Base-by-base conservation (phyloP, 1,284 basidiomycete genomes). In the Sanghuangporus baumii region DNA sequence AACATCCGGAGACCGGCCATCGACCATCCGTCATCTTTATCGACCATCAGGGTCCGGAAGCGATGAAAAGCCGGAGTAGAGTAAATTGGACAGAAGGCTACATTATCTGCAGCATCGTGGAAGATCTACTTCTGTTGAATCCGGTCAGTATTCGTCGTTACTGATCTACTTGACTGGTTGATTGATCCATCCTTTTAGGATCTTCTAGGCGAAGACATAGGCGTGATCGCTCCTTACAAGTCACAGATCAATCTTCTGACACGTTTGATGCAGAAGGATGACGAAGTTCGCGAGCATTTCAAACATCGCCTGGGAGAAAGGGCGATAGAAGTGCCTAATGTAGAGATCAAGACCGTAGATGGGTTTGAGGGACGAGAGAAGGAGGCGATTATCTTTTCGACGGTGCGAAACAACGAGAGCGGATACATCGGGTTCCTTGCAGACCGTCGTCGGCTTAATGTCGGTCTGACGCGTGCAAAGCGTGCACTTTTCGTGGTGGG, bases 351-450 rank as follows among this genome's bases (percentile, higher is more conserved):
- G 74, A 95, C 93, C 0, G 93, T 96, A 8, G 93, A 96, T 70
- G 95, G 94, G 14, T 98, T 96, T 72, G 93, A 98, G 73, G 94
- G 94, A 0, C 82, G 94, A 55, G 93, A 98, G 76, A 97, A 97
- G 77, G 86, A 91, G 12, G 87, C 95, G 34, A 92, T 97, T 68
- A 80, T 97, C 57, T 95, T 97, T 71, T 93, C 90, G 48, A 95
- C 94, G 0, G 93, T 95, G 52, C 82, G 95, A 57, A 90, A 89
- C 70, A 95, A 96, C 70, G 66, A 77, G 6, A 74, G 71, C 6
- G 90, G 90, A 16, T 81, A 83, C 67, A 91, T 94, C 72, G 94
- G 94, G 0, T 97, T 97, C 75, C 78, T 98, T 23, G 92, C 88
- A n/a, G 95, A 98, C 74, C 81, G 86, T 67, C 78, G 94, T 61